Evolutionary conservation across 192 early-diverging fungal genomes (phyloP).

Genomic region (Chytriomyces hyalinus): DNA sequence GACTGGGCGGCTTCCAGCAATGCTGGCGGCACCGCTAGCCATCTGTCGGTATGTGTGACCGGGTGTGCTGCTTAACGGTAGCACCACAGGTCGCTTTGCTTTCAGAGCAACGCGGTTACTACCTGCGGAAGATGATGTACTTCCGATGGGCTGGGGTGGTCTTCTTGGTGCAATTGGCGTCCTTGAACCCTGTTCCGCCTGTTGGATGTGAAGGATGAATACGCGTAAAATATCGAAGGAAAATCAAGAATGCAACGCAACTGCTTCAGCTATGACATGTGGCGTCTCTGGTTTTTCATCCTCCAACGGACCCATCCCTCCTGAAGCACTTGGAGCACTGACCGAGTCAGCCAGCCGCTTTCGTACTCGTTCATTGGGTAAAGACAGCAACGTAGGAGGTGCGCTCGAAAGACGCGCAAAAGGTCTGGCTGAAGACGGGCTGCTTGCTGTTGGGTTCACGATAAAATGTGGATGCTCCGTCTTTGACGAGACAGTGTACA

Average conservation of each 20-base stretch:
- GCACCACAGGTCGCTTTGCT: constrained; percentile 44
- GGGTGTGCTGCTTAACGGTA: constrained; percentile 46
- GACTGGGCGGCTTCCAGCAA: neutral
- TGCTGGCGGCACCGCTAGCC: constrained; percentile 4
- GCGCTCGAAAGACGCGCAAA: constrained; percentile 7
- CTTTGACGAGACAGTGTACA: constrained; percentile 25
- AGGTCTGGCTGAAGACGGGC: neutral
- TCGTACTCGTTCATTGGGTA: neutral
- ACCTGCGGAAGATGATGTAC: constrained; percentile 1
- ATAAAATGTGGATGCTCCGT: constrained; percentile 32
- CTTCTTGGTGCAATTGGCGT: neutral
- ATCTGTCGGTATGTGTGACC: constrained; percentile 16
- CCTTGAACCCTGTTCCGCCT: neutral
- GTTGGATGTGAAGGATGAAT: neutral
- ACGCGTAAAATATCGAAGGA: neutral
- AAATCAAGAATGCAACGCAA: neutral
- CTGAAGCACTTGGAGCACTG: neutral
- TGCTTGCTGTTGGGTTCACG: neutral
- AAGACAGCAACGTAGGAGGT: neutral
- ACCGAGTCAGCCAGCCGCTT: neutral
- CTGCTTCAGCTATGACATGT: neutral
- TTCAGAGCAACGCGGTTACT: constrained; percentile 22
- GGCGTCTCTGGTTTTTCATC: neutral
- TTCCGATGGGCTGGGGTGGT: neutral
- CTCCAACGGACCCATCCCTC: neutral